Percentiles rank a stretch among this genome's conserved stretches.
phyloP scores from a whole-genome alignment of 1,284 basidiomycete species.

The Takashimella tepidaria region DNA sequence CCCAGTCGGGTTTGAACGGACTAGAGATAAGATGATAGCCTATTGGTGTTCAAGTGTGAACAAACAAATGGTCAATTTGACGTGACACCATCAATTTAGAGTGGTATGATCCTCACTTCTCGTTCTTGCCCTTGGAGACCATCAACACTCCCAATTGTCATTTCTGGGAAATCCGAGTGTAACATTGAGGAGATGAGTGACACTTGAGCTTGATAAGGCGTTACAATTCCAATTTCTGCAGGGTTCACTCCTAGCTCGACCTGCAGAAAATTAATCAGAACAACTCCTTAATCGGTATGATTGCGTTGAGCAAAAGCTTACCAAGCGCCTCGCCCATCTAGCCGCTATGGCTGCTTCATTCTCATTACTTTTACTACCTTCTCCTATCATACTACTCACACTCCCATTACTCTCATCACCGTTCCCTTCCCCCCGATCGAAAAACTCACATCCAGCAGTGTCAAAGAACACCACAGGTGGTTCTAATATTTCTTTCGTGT shows the following conservation, averaged over 20 bases:
- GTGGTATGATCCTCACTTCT: conserved; percentile 27
- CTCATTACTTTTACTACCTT: conserved; percentile 84
- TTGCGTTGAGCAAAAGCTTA: conserved; percentile 44
- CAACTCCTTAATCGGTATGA: too few species aligned
- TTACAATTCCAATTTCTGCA: conserved; percentile 79
- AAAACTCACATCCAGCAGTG: conserved; percentile 87
- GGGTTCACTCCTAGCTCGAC: conserved; percentile 64
- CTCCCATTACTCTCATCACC: too few species aligned
- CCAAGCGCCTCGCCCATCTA: conserved; percentile 72
- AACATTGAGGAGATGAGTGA: conserved; percentile 68
- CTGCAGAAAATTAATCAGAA: conserved; percentile 50
- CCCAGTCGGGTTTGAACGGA: conserved; percentile 73
- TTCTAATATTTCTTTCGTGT: conserved; percentile 61
- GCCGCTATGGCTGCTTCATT: conserved; percentile 84
- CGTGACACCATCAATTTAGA: not conserved
- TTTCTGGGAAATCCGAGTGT: conserved; percentile 62
- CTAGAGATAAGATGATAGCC: conserved; percentile 80
- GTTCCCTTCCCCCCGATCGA: conserved; percentile 55
- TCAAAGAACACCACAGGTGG: conserved; percentile 89
- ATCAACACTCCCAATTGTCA: conserved; percentile 87
- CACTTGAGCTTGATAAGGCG: conserved; percentile 93
- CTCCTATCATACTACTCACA: conserved; percentile 54
- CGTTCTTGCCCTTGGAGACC: conserved; percentile 86
- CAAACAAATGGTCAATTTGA: conserved; percentile 51
- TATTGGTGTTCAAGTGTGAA: conserved; percentile 53